These are phyloP conservation scores for Hypomyces perniciosus DNA, from an alignment of 2,329 filamentous ascomycete species.

Conservation along the genomic window DNA sequence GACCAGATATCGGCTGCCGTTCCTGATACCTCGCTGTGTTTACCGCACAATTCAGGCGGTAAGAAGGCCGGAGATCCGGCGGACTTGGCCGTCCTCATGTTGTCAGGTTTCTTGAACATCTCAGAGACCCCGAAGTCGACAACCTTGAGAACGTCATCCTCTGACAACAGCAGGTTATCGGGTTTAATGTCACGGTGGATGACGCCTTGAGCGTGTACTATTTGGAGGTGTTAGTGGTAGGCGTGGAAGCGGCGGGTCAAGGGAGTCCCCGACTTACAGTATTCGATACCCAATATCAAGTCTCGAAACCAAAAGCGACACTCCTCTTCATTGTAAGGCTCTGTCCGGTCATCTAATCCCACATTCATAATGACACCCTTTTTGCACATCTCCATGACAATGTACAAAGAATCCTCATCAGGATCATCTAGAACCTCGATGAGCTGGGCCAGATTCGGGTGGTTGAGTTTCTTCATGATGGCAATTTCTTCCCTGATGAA, in stretches of 20 bases:
- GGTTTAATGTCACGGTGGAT: constrained; percentile 97
- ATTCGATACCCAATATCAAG: constrained; percentile 90
- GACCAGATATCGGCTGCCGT: constrained; percentile 95
- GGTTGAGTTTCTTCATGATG: constrained; percentile 98
- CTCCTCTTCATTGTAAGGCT: constrained; percentile 74
- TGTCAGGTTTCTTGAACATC: constrained; percentile 81
- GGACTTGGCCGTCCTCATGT: constrained; percentile 89
- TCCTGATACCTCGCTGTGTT: constrained; percentile 81
- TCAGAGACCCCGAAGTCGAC: constrained; percentile 99
- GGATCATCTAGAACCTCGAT: constrained; percentile 96
- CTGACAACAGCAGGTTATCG: constrained; percentile 85
- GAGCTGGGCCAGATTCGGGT: constrained; percentile 86
- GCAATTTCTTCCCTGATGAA: constrained; percentile 95
- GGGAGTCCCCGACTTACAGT: constrained; percentile 51
- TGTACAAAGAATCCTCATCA: constrained; percentile 91
- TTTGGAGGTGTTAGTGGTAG: constrained; percentile 12
- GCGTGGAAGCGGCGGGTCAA: neutral
- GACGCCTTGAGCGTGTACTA: constrained; percentile 88
- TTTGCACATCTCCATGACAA: constrained; percentile 99
- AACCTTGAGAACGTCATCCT: constrained; percentile 91
- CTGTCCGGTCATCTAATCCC: constrained; percentile 72
- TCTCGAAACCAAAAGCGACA: constrained; percentile 94
- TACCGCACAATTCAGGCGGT: constrained; percentile 84
- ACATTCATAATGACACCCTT: constrained; percentile 98
- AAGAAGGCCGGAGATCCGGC: constrained; percentile 93